These are phyloP conservation scores for Aspergillus egyptiacus DNA, from an alignment of 495 filamentous ascomycete species.

Conservation along the genomic window DNA sequence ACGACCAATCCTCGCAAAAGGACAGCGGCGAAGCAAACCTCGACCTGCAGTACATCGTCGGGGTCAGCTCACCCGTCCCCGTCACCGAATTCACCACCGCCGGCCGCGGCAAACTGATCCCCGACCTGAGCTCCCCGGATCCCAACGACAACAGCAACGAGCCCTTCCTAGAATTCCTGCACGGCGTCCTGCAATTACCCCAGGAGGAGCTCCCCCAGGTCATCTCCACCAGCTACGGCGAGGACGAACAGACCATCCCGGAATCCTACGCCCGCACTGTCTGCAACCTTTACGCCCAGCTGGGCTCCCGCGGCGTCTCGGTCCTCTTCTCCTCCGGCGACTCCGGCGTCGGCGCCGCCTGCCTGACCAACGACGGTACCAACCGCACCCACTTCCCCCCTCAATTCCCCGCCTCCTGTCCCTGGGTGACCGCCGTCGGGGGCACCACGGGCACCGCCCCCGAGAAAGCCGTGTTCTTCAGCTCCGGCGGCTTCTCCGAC, in stretches of 20 bases:
- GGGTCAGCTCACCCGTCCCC: constrained; percentile 51
- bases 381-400: constrained; percentile 62
- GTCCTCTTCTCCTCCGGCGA: constrained; percentile 69
- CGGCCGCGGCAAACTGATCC: constrained; percentile 55
- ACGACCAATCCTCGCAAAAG: constrained; percentile 43
- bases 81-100: constrained; percentile 64
- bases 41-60: constrained; percentile 65
- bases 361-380: constrained; percentile 59
- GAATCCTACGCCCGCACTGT: constrained; percentile 58
- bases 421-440: constrained; percentile 67
- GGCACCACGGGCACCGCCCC: constrained; percentile 55
- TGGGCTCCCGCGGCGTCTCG: constrained; percentile 70
- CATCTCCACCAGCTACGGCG: constrained; percentile 75
- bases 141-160: constrained; percentile 57
- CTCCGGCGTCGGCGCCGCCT: constrained; percentile 61
- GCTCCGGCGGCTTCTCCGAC: constrained; percentile 65
- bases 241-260: constrained; percentile 74
- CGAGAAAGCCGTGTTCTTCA: constrained; percentile 51
- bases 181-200: constrained; percentile 48
- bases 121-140: constrained; percentile 54
- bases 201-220: constrained; percentile 60
- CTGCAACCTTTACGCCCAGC: constrained; percentile 63
- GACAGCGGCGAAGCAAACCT: constrained; percentile 66
- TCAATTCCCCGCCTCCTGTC: constrained; percentile 66
- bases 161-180: constrained; percentile 68